Percentiles rank a stretch among this genome's conserved stretches.
phyloP scores from a whole-genome alignment of 768 basidiomycete species.

The Pleurotus salmoneostramineus region DNA sequence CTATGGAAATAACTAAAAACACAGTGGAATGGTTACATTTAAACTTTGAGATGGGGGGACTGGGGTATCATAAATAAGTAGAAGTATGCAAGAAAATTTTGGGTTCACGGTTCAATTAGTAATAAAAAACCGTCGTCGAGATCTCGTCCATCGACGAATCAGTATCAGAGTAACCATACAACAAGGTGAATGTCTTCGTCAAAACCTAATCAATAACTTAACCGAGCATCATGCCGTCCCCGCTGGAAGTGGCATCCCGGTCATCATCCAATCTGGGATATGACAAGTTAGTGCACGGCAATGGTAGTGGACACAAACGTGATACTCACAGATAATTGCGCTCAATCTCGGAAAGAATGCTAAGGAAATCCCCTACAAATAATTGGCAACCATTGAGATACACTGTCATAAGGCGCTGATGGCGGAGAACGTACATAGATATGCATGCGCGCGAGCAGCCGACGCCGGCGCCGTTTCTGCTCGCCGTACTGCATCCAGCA shows the following conservation, averaged over 20 bases:
- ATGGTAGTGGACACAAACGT: background rate
- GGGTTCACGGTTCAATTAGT: conserved; percentile 5
- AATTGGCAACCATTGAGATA: conserved; percentile 6
- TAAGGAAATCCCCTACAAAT: conserved; percentile 81
- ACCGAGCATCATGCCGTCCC: conserved; percentile 41
- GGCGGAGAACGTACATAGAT: conserved; percentile 58
- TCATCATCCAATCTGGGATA: conserved; percentile 61
- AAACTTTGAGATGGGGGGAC: conserved; percentile 3
- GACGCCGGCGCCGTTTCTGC: conserved; percentile 77
- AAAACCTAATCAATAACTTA: conserved; percentile 3
- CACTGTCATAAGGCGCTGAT: background rate
- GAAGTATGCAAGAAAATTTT: background rate
- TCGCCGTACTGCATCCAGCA: conserved; percentile 80
- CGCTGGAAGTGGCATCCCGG: conserved; percentile 57
- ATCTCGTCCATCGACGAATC: background rate
- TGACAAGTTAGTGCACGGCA: conserved; percentile 10
- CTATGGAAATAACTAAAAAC: conserved; percentile 1
- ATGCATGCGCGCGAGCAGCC: conserved; percentile 82
- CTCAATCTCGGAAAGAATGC: conserved; percentile 89
- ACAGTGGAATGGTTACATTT: conserved; percentile 5
- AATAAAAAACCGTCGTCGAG: conserved; percentile 2
- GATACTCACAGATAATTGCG: conserved; percentile 74
- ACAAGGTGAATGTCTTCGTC: background rate
- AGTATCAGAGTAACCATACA: background rate
- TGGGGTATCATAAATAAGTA: conserved; percentile 7